phyloP scores from a whole-genome alignment of 768 basidiomycete species.

The Boletus coccyginus region DNA sequence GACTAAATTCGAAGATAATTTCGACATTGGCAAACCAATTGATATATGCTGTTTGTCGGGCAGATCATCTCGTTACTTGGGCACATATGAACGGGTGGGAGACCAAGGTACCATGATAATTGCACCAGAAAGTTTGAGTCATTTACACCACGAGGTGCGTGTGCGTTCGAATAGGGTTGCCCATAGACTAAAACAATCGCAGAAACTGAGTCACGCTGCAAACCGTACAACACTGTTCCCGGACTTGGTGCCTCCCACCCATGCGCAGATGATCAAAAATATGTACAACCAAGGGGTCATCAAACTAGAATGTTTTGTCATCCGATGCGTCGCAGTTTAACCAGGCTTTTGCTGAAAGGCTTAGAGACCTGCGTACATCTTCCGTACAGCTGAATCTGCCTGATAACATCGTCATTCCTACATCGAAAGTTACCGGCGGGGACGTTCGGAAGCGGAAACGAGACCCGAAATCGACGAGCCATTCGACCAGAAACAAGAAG shows the following conservation, averaged over 20 bases:
- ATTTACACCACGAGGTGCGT: conserved; percentile 11
- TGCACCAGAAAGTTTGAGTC: conserved; percentile 7
- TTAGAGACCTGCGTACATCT: conserved; percentile 1
- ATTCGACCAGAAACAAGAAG: conserved; percentile 8
- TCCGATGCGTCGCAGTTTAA: conserved; percentile 23
- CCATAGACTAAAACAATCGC: not conserved
- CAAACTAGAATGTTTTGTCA: conserved; percentile 25
- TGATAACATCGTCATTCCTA: not conserved
- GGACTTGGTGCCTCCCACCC: conserved; percentile 24
- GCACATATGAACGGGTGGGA: conserved; percentile 26
- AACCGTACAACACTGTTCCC: conserved; percentile 17
- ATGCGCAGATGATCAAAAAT: conserved; percentile 22
- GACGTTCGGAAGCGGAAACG: conserved; percentile 15
- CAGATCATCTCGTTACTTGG: conserved; percentile 18
- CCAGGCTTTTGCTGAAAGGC: conserved; percentile 9
- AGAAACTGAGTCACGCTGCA: conserved; percentile 22
- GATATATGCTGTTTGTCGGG: conserved; percentile 17
- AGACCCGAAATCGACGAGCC: not conserved
- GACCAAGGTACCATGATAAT: conserved; percentile 10
- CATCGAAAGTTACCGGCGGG: not conserved
- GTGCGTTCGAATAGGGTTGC: not conserved
- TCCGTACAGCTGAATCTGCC: not conserved
- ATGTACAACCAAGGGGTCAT: conserved; percentile 31
- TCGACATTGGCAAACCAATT: conserved; percentile 14
- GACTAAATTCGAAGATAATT: conserved; percentile 8